These are phyloP conservation scores for Brettanomyces custersianus DNA, from an alignment of 805 yeast genomes.

Conservation along the genomic window DNA sequence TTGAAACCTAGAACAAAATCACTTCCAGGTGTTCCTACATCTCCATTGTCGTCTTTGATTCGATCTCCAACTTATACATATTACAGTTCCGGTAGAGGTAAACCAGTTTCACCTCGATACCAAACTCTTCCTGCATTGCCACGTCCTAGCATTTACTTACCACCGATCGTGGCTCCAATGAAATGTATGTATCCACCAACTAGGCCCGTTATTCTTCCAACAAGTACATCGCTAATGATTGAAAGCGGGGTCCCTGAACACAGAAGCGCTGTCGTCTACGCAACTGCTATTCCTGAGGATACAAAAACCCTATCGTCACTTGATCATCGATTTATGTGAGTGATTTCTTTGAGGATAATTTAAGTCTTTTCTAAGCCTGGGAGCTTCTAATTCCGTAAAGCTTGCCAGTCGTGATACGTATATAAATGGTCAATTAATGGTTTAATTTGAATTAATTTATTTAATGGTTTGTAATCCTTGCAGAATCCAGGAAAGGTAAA, in stretches of 20 bases:
- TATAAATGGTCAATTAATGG: too few species aligned
- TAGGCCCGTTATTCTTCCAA: background rate
- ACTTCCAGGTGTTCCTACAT: background rate
- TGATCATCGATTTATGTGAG: slow-evolving; percentile 1
- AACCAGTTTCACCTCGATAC: too few species aligned
- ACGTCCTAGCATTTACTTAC: background rate
- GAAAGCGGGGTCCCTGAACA: background rate
- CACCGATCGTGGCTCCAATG: background rate
- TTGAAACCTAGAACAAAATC: background rate
- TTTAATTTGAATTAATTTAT: too few species aligned
- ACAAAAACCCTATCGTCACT: background rate
- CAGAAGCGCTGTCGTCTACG: background rate
- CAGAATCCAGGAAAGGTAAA: background rate
- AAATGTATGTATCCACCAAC: background rate
- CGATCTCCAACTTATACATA: background rate
- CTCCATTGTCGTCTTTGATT: background rate
- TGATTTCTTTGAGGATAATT: too few species aligned
- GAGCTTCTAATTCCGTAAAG: too few species aligned
- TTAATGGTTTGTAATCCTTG: too few species aligned
- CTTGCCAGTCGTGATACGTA: too few species aligned
- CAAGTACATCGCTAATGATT: background rate
- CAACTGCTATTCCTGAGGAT: background rate
- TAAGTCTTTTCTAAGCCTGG: too few species aligned
- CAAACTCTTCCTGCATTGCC: background rate
- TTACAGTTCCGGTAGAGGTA: too few species aligned